Evolutionary conservation across 345 rosid species (phyloP).

Genomic region (Microcos paniculata): DNA sequence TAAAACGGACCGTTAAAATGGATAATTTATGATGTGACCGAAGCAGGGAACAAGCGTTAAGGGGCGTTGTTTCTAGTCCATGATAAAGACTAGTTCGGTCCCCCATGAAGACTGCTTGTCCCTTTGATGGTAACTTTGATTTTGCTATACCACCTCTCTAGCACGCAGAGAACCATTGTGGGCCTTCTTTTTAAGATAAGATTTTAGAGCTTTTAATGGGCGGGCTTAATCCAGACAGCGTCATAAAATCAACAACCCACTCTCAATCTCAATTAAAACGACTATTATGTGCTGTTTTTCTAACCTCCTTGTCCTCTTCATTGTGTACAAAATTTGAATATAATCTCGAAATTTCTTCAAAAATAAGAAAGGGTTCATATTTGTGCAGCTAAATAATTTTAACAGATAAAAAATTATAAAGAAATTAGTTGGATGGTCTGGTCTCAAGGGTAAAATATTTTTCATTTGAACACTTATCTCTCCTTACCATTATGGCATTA

Average conservation of each 20-base stretch:
- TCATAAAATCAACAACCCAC: not conserved
- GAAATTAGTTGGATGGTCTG: too few relatives aligned
- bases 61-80: not conserved
- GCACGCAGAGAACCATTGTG: conserved; percentile 6
- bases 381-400: too few relatives aligned
- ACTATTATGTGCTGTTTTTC: too few relatives aligned
- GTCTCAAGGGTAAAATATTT: too few relatives aligned
- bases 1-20: not conserved
- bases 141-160: conserved; percentile 1
- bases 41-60: not conserved
- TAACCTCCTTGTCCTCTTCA: too few relatives aligned
- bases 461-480: too few relatives aligned
- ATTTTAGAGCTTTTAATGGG: not conserved
- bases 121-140: conserved; percentile 13
- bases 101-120: conserved; percentile 7
- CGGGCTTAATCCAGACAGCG: not conserved
- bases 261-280: not conserved
- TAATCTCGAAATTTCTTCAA: too few relatives aligned
- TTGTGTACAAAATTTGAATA: too few relatives aligned
- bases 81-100: conserved; percentile 12
- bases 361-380: too few relatives aligned
- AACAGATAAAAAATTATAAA: too few relatives aligned
- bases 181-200: conserved; percentile 7
- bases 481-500: too few relatives aligned
- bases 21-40: conserved; percentile 1